A percentile compares a stretch with the other conserved stretches of the same genome.
These are phyloP conservation scores for Parachlorella kessleri DNA, from an alignment of 139 green algal species.

Conservation along the genomic window DNA sequence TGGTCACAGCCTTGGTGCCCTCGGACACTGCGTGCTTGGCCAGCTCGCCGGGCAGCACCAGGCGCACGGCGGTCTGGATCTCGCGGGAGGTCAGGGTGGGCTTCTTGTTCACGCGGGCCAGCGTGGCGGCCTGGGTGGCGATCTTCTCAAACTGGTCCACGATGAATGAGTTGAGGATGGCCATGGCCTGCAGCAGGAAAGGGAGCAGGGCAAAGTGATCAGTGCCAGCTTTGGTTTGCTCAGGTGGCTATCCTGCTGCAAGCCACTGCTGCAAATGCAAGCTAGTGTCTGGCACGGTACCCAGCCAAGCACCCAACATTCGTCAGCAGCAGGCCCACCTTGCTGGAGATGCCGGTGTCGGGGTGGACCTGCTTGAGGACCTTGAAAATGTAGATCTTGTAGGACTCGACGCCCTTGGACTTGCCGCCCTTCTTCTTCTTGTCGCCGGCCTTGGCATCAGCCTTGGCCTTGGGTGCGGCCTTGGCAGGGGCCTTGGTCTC, in stretches of 20 bases:
- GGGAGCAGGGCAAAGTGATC: too few relatives aligned
- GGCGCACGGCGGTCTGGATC: slow-evolving; percentile 90
- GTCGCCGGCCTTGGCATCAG: too few relatives aligned
- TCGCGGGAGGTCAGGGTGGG: slow-evolving; percentile 87
- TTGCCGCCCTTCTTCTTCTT: too few relatives aligned
- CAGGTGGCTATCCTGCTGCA: too few relatives aligned
- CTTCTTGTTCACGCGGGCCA: slow-evolving; percentile 85
- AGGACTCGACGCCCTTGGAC: too few relatives aligned
- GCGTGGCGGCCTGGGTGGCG: slow-evolving; percentile 74
- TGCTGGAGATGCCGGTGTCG: slow-evolving; percentile 94
- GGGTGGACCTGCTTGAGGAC: slow-evolving; percentile 96
- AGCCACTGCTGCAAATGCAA: neutral
- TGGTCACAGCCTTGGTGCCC: slow-evolving; percentile 92
- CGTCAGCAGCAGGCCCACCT: too few relatives aligned
- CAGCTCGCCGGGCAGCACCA: slow-evolving; percentile 69
- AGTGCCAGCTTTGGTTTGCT: too few relatives aligned
- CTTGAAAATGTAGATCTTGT: slow-evolving; percentile 90
- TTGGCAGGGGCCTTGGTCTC: too few relatives aligned
- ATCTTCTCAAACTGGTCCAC: slow-evolving; percentile 87
- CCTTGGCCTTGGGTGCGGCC: too few relatives aligned
- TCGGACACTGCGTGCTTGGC: slow-evolving; percentile 70
- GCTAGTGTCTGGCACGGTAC: too few relatives aligned
- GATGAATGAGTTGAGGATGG: slow-evolving; percentile 86
- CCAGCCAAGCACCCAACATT: too few relatives aligned
- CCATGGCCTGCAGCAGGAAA: too few relatives aligned